phyloP scores from a whole-genome alignment of 441 rosid genomes.

The Adansonia rubrostipa region DNA sequence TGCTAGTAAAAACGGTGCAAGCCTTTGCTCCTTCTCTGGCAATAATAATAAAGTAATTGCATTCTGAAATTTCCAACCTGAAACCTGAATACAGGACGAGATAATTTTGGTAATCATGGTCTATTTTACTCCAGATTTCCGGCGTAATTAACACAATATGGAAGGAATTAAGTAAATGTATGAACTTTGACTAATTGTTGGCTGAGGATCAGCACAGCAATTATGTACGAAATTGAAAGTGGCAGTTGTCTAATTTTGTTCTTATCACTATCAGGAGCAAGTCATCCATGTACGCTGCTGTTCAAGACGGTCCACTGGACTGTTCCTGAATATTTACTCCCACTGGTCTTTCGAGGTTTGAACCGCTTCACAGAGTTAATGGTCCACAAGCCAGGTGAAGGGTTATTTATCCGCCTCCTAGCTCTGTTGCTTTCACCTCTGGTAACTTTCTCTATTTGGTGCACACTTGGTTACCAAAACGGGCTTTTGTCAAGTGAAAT shows the following conservation, averaged over 20 bases:
- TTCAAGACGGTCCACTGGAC: constrained; percentile 41
- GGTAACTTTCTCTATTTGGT: constrained; percentile 28
- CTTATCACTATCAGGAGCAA: constrained; percentile 22
- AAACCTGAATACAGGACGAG: not conserved
- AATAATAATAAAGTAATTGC: not conserved
- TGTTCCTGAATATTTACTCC: constrained; percentile 34
- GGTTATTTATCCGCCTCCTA: constrained; percentile 39
- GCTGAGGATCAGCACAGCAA: not conserved
- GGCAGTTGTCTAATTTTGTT: not conserved
- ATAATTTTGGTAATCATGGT: not conserved
- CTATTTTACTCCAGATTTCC: not conserved
- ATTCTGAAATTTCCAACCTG: no score
- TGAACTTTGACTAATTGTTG: not conserved
- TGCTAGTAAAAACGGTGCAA: constrained; percentile 40
- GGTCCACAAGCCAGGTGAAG: constrained; percentile 54
- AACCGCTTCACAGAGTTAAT: constrained; percentile 41
- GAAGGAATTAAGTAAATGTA: not conserved
- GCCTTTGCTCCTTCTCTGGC: constrained; percentile 6
- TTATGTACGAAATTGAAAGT: not conserved
- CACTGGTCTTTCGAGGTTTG: constrained; percentile 25
- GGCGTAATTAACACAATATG: not conserved
- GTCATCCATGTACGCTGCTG: constrained; percentile 42
- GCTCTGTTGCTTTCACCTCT: constrained; percentile 41
- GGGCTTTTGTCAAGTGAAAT: not conserved
- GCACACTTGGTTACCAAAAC: no score